These are phyloP conservation scores for Lepidium sativum DNA, from an alignment of 345 rosid genomes.

Conservation along the genomic window DNA sequence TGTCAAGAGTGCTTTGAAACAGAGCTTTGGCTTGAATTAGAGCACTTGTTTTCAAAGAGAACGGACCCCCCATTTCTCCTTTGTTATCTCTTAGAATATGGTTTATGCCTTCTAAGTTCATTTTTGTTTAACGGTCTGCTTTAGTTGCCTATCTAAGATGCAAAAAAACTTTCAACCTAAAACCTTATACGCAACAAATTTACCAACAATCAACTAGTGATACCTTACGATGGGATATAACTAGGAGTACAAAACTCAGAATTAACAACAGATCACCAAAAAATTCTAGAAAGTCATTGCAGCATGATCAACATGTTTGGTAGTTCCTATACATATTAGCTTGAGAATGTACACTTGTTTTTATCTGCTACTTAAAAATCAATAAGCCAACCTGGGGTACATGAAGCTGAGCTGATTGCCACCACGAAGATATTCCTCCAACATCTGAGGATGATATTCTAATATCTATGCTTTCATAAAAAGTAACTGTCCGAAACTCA, in stretches of 20 bases:
- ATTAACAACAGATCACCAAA: neutral
- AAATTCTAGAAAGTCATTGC: neutral
- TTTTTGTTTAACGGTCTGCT: neutral
- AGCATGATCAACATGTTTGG: neutral
- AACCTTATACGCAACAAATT: too few relatives aligned
- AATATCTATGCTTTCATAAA: slow-evolving; percentile 50
- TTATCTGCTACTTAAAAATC: neutral
- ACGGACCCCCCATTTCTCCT: neutral
- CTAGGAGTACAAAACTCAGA: neutral
- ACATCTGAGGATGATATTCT: slow-evolving; percentile 97
- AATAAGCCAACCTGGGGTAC: slow-evolving; percentile 69
- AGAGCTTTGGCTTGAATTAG: too few relatives aligned
- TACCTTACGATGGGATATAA: neutral
- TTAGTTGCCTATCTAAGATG: neutral
- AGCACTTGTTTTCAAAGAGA: neutral
- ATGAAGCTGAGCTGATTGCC: slow-evolving; percentile 88
- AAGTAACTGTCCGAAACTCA: neutral
- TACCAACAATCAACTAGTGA: neutral
- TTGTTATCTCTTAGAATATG: neutral
- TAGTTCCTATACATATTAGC: neutral
- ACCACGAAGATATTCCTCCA: slow-evolving; percentile 81
- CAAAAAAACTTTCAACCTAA: too few relatives aligned
- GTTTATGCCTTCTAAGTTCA: neutral
- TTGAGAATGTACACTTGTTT: neutral
- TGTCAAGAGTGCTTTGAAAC: too few relatives aligned